These are phyloP conservation scores for Backusella psychrophila DNA, from an alignment of 192 early-diverging fungal genomes.

Conservation along the genomic window DNA sequence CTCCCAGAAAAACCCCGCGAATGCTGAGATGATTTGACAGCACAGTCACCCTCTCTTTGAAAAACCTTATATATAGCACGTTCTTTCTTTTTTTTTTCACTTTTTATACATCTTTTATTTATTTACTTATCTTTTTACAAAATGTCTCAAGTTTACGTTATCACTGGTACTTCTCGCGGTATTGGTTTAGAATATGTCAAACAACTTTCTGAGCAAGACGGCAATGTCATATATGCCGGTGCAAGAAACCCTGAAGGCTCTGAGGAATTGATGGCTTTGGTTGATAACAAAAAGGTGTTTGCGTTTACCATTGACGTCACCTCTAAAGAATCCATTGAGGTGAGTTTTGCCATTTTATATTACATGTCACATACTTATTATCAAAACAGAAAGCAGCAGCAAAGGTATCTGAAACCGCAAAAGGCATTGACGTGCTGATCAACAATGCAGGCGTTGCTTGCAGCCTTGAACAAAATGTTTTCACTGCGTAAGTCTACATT, in stretches of 20 bases:
- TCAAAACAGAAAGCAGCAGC: constrained; percentile 15
- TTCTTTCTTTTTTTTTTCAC: too few species aligned
- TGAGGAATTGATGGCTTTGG: constrained; percentile 10
- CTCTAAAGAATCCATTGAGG: constrained; percentile 14
- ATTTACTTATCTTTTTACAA: background rate
- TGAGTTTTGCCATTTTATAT: background rate
- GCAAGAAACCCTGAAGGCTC: constrained; percentile 20
- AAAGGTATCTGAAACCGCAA: constrained; percentile 12
- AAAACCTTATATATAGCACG: too few species aligned
- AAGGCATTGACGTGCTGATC: constrained; percentile 33
- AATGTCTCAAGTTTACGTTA: constrained; percentile 14
- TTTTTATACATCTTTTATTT: too few species aligned
- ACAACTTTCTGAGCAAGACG: constrained; percentile 11
- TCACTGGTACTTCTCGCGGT: constrained; percentile 34
- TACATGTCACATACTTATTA: background rate
- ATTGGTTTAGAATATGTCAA: constrained; percentile 33
- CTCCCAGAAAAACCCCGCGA: too few species aligned
- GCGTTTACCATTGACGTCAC: constrained; percentile 23
- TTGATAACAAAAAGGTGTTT: constrained; percentile 21
- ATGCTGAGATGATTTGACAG: too few species aligned
- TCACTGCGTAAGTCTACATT: constrained; percentile 4
- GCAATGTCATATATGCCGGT: constrained; percentile 19
- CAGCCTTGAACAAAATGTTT: background rate
- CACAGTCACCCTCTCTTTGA: too few species aligned
- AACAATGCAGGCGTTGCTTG: constrained; percentile 29